phyloP scores from a whole-genome alignment of 192 early-diverging fungal genomes.

The Powellomyces hirtus region DNA sequence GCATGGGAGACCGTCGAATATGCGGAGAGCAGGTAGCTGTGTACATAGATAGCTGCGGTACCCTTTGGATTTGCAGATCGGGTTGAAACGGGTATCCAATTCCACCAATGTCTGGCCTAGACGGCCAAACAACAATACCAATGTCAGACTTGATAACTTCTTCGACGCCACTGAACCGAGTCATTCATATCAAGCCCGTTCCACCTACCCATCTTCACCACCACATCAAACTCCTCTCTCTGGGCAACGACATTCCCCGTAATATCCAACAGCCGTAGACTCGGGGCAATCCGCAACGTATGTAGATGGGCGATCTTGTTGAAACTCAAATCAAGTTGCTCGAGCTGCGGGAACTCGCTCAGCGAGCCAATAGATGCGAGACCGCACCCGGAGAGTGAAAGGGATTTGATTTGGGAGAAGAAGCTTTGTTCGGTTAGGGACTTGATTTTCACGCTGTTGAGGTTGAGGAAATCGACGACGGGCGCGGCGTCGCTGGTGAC shows the following conservation, averaged over 20 bases:
- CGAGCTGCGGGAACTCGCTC: conserved; percentile 31
- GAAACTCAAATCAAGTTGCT: conserved; percentile 48
- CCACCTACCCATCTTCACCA: conserved; percentile 3
- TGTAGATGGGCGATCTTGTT: conserved; percentile 34
- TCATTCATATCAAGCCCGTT: too few species aligned
- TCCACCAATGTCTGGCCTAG: conserved; percentile 4
- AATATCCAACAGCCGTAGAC: conserved; percentile 34
- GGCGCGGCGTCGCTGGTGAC: conserved; percentile 14
- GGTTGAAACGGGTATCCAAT: conserved; percentile 48
- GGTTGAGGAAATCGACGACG: conserved; percentile 5
- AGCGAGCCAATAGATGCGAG: conserved; percentile 37
- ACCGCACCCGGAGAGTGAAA: conserved; percentile 27
- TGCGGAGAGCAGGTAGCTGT: conserved; percentile 1
- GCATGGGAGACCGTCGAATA: conserved; percentile 16
- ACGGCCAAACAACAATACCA: too few species aligned
- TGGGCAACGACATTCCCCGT: conserved; percentile 32
- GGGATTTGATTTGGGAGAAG: not conserved
- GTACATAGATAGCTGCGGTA: conserved; percentile 17
- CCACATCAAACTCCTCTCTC: not conserved
- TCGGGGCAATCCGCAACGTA: not conserved
- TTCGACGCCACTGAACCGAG: too few species aligned
- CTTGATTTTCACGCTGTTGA: conserved; percentile 10
- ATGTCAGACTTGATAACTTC: too few species aligned
- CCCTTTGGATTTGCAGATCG: conserved; percentile 39
- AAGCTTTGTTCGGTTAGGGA: conserved; percentile 1